Base-by-base conservation (phyloP, 2,329 filamentous ascomycete species). In the Alternaria ventricosa region DNA sequence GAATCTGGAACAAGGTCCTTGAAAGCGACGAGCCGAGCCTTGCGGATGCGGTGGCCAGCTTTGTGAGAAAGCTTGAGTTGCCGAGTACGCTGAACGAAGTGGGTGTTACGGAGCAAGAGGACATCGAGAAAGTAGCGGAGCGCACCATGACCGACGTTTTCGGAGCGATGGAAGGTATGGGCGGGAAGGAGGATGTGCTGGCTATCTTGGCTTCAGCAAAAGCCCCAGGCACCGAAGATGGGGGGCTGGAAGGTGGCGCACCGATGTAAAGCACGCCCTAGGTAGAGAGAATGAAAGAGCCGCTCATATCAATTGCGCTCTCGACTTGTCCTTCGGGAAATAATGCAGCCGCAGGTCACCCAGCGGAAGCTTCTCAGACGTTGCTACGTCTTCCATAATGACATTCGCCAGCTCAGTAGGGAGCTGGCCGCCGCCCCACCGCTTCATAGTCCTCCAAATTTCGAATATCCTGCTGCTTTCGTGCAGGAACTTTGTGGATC, bases 91-190 rank as follows among this genome's bases (percentile, higher is more conserved):
- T 75, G 45, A 65, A 46, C 6, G 66, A 72, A 22, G 70, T 69
- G 0, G 71, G 67, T 6, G 57, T 75, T 18, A 61, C 58, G 15
- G 63, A 67, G 6, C 61, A 74, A 25, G 57, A 63, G 20, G 59
- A 62, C 9, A 57, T 75, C 3, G 57, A 72, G 5, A 66, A 63
- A 62, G 65, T 75, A 28, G 72, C 70, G 20, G 68, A 75, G 36
- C 57, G 63, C 43, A 74, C 70, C 1, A 27, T 75, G 64, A 74
- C 71, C 22, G 72, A 73, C 57, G 62, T 69, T 5, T 69, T 65
- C 15, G 57, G 58, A 15, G 58, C 58, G 28, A 57, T 57, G 47
- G 53, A 60, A 12, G 47, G 53, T 33, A 50, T 65, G 18, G 55
- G 44, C 9, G 55, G 25, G 22, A 68, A 68, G 57, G 55, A 68